Base-by-base conservation (phyloP, 371 early-diverging fungal species). In the Mucor racemosus region DNA sequence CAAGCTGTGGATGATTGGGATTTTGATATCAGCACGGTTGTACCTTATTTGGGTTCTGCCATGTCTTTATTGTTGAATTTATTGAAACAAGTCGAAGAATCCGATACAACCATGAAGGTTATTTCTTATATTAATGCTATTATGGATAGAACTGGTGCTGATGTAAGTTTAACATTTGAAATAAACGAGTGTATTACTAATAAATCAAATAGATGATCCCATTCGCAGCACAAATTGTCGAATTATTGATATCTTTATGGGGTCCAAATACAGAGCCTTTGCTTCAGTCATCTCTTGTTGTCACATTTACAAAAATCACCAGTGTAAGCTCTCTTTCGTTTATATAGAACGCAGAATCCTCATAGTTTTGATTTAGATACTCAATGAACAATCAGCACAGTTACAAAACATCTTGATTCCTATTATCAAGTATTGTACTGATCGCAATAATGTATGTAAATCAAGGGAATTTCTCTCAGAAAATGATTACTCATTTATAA, bases 1-100 rank as follows among this genome's bases (percentile, higher is more conserved):
- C 73, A 74, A 41, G 90, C 90, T 44, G 82, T 92, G 7, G 95
- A 95, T 64, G 95, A 96, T 65, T 94, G 93, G 93, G 94, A 94
- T 63, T 96, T 96, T 77, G 93, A 93, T 41, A 80, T 90, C 5
- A 74, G 76, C 0, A 78, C 82, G 26, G 92, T 96, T 56, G 62
- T 82, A 26, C 93, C 94, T 4, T 95, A 86, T 73, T 68, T 93
- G 40, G 90, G 88, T 33, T 73, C 75, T 6, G 78, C 88, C 31
- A 81, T 96, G 61, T 76, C 84, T 35, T 62, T 80, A 14, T 64
- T 94, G 13, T 75, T 88, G 6, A 68, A 62, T 1, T 58, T 95
- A 41, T 69, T 96, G 42, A 76, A 80, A 11, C 84, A 89, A n/a
- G 88, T 89, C 0, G 89, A 88, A 44, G 93, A 93, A 60, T 83